These are phyloP conservation scores for Triticum dicoccoides DNA, from an alignment of 176 grass and related monocot species.

Conservation along the genomic window DNA sequence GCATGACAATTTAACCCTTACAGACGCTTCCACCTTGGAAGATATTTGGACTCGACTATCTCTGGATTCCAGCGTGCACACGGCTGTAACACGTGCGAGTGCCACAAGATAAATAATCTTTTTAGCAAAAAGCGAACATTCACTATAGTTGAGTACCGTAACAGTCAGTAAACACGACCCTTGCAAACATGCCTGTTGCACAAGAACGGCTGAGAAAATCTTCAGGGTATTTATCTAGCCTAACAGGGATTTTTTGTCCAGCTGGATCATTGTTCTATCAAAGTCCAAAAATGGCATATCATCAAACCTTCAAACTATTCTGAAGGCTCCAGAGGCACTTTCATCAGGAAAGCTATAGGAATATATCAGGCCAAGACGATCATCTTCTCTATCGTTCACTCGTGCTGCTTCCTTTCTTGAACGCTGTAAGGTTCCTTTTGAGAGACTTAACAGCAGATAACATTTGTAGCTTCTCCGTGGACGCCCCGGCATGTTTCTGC, in stretches of 20 bases:
- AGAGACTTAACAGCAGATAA: constrained; percentile 48
- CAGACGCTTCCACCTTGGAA: too few relatives aligned
- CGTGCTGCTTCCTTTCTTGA: constrained; percentile 27
- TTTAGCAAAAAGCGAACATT: neutral
- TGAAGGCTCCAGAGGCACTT: neutral
- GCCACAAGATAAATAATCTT: too few relatives aligned
- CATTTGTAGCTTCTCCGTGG: constrained; percentile 45
- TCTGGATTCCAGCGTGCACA: too few relatives aligned
- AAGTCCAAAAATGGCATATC: neutral
- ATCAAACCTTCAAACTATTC: neutral
- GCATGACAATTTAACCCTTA: too few relatives aligned
- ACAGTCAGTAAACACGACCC: neutral
- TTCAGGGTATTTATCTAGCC: neutral
- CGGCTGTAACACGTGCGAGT: too few relatives aligned
- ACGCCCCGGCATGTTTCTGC: neutral
- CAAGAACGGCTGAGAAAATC: neutral
- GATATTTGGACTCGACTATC: too few relatives aligned
- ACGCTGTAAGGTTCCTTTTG: constrained; percentile 42
- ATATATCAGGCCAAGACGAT: neutral
- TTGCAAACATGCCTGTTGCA: neutral
- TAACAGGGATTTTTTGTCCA: neutral
- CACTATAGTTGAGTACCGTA: neutral
- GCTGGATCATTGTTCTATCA: neutral
- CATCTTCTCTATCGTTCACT: neutral
- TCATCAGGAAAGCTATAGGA: neutral